Base-by-base conservation (phyloP, 176 grass and related monocot species). In the Triticum dicoccoides region DNA sequence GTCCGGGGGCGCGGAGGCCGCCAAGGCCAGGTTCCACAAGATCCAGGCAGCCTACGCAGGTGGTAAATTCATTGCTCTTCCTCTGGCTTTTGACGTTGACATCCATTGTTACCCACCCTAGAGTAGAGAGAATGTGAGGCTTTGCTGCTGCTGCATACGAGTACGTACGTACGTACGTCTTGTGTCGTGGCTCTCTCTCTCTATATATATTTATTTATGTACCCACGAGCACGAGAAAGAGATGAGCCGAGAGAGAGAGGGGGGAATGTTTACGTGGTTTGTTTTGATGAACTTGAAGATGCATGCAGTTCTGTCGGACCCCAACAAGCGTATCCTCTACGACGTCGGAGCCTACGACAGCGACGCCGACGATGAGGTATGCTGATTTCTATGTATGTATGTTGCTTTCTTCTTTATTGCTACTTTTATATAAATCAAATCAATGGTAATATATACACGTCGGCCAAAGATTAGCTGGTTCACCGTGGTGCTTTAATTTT, bases 281-380 rank as follows among this genome's bases (percentile, higher is more conserved):
- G 24, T 24, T 24, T 24, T 24, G 24, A 24, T 69, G 23, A 35
- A 77, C 65, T 87, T 35, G 23, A 38, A 47, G 0, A 47, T 51
- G 47, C 68, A 71, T n/a, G 18, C 90, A 95, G 93, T 95, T 42
- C 90, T 95, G 37, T 92, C 88, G 10, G 88, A 95, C 35, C 87
- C 88, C 42, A 95, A 90, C 80, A 95, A 92, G 90, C 82, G 93
- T 56, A 88, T 92, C 52, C 79, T 95, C 54, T 95, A 95, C 25
- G 93, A 95, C 76, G 87, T 92, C 9, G 93, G 90, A 59, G 82
- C 86, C 85, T 95, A 92, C 85, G 83, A 90, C 79, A 78, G 86
- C 63, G 90, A 95, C 52, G 88, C 84, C n/a, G 61, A 79, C 69
- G 42, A 45, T 1, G 42, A 11, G 42, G 42, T 35, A 35, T 35